Conservation (phyloP, 108 stramenopile genomes). For the Licmophora abbreviata region DNA sequence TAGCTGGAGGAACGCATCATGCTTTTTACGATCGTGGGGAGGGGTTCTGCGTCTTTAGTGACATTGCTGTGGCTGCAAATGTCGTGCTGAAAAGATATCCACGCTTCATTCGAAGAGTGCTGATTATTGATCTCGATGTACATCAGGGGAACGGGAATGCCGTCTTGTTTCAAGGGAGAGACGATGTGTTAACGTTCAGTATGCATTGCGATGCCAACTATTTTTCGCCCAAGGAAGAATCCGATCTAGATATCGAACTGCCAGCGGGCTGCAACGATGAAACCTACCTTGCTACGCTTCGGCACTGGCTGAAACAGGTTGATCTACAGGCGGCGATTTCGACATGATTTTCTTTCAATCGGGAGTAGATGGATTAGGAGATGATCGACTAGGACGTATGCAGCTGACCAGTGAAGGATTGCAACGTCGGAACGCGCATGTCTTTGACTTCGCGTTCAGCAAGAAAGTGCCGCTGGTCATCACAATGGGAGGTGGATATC, state of each 20-base stretch:
- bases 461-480: slow-evolving; percentile 57
- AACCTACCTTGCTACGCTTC: slow-evolving; percentile 59
- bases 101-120: slow-evolving; percentile 34
- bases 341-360: slow-evolving; percentile 83
- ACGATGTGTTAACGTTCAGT: slow-evolving; percentile 64
- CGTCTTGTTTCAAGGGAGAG: slow-evolving; percentile 49
- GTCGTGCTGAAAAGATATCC: slow-evolving; percentile 58
- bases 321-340: slow-evolving; percentile 26
- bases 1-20: slow-evolving; percentile 94
- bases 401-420: slow-evolving; percentile 46
- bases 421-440: slow-evolving; percentile 47
- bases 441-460: slow-evolving; percentile 42
- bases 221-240: slow-evolving; percentile 68
- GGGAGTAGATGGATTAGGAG: slow-evolving; percentile 73
- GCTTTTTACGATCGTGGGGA: slow-evolving; percentile 88
- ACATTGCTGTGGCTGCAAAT: slow-evolving; percentile 89
- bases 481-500: slow-evolving; percentile 88
- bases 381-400: slow-evolving; percentile 76
- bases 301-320: slow-evolving; percentile 62
- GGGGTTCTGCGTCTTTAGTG: slow-evolving; percentile 90
- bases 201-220: slow-evolving; percentile 80
- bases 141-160: slow-evolving; percentile 95
- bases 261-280: slow-evolving; percentile 63
- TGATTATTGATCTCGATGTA: slow-evolving; percentile 88
- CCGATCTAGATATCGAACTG: slow-evolving; percentile 77